Percentiles rank a stretch among this genome's conserved stretches.
phyloP scores from a whole-genome alignment of 805 yeast genomes.

The Saturnispora silvae region DNA sequence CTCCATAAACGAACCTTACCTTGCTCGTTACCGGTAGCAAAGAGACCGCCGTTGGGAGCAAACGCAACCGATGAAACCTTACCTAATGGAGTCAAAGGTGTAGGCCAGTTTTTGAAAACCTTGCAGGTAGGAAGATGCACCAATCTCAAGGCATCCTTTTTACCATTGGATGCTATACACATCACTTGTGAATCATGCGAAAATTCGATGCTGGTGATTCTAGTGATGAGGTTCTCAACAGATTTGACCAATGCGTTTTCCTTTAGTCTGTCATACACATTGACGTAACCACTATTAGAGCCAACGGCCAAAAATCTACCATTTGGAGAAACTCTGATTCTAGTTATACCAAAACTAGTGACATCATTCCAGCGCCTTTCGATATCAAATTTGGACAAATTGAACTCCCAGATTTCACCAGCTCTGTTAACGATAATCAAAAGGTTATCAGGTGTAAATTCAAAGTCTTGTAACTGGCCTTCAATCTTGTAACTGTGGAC shows the following conservation, averaged over 20 bases:
- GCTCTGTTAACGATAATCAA: conserved; percentile 53
- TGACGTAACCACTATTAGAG: conserved; percentile 79
- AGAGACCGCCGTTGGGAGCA: conserved; percentile 70
- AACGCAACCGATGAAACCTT: conserved; percentile 73
- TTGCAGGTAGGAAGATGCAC: conserved; percentile 83
- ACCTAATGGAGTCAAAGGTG: conserved; percentile 94
- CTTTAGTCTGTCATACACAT: conserved; percentile 56
- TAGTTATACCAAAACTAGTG: conserved; percentile 77
- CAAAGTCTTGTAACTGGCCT: conserved; percentile 77
- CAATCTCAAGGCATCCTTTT: conserved; percentile 74
- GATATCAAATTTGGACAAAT: conserved; percentile 39
- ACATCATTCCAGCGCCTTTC: conserved; percentile 72
- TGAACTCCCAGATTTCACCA: conserved; percentile 90
- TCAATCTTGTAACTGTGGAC: conserved; percentile 79
- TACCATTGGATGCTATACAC: conserved; percentile 74
- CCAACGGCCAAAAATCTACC: conserved; percentile 87
- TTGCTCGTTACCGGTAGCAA: conserved; percentile 82
- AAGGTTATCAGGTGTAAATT: conserved; percentile 39
- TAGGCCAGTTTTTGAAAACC: conserved; percentile 94
- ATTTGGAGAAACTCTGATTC: conserved; percentile 40
- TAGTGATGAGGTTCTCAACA: conserved; percentile 71
- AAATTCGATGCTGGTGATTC: conserved; percentile 64
- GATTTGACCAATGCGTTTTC: conserved; percentile 45
- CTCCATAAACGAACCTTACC: conserved; percentile 89
- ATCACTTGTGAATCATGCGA: conserved; percentile 83